Evolutionary conservation across 1,284 basidiomycete genomes (phyloP), one percentile per base, ranked within the genome.

Genomic region (Malassezia dermatis): DNA sequence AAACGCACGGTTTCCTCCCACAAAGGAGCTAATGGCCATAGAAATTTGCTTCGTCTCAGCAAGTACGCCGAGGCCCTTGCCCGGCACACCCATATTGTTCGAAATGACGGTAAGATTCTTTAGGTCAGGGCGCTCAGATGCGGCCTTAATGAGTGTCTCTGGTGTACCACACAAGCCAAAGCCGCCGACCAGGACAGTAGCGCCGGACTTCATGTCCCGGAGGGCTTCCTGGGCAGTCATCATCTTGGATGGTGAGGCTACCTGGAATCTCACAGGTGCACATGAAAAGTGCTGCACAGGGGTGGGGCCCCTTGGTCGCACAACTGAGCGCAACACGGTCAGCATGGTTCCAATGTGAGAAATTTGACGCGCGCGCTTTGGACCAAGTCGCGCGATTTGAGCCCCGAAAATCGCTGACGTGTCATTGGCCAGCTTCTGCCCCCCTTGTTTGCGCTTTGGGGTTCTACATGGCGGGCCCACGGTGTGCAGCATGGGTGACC

Each of bases 111-210:
- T 67, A n/a, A 73, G 60, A 23, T 67, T 48, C 21, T 67, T 64
- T 56, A 73, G 67, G 37, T 51, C 35, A 2, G 58, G 45, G 24
- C 65, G 62, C 43, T 61, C 50, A 17, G 61, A 58, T 46, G 67
- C 65, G 47, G 71, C 71, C 7, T 39, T 48, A 51, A 73, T 70
- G 35, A 73, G 62, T 28, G 71, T 72, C 44, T 71, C 69, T 28
- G 71, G 71, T 4, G 69, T 71, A 8, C 71, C 71, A 53, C 71
- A 72, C 7, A 73, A 66, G 19, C 71, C 71, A 37, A 73, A 73
- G 0, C 71, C 71, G 19, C 66, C 65, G 15, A 63, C 64, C 34
- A 73, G 64, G 6, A 73, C 40, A 8, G 59, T 60, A 10, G 57
- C 60, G 43, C 68, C 69, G 7, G 66, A 37, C 11, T 48, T 37